Evolutionary conservation across 2,329 filamentous ascomycete species (phyloP), one percentile per base, ranked within the genome.

Genomic region (Bipolaris sorokiniana): DNA sequence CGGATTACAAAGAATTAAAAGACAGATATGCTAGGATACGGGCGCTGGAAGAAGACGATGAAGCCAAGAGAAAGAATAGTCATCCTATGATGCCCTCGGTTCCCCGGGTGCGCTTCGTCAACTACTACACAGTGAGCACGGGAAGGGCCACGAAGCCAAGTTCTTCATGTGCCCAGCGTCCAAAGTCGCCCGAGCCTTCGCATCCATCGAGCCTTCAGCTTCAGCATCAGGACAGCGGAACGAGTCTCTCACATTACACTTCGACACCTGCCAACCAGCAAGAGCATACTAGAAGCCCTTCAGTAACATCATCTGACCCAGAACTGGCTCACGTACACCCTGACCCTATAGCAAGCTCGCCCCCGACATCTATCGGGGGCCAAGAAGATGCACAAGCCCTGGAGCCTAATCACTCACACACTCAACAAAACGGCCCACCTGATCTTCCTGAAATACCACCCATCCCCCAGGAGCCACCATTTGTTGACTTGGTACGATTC

Each of bases 101-200:
- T 1, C 78, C 80, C 2, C 81, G 88, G 50, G 85, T 95, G 10
- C 84, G 92, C 15, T 97, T 97, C 68, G 82, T 91, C 55, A 97
- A 97, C 71, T 97, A 96, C 73, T 97, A 94, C 72, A 96, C 92
- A 1, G 84, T 90, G n/a, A 92, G 90, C 63, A 89, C 89, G 9
- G 92, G 92, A 3, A 82, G 86, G 56, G 82, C 83, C 2, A 92
- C 81, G 66, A 78, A 77, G 62, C 73, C 75, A 5, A 78, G 78
- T 56, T 71, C 90, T 65, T 76, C 77, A 22, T 69, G 69, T 13
- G 69, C 67, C 7, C 62, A 69, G 11, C 67, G 68, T 5, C 61
- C 63, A 1, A 71, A 70, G 23, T 70, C 67, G 3, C 64, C 69
- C 9, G 68, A 69, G 1, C 62, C 65, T 2, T 66, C 67, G 1